phyloP scores from a whole-genome alignment of 192 early-diverging fungal genomes.

The Ambispora gerdemannii region DNA sequence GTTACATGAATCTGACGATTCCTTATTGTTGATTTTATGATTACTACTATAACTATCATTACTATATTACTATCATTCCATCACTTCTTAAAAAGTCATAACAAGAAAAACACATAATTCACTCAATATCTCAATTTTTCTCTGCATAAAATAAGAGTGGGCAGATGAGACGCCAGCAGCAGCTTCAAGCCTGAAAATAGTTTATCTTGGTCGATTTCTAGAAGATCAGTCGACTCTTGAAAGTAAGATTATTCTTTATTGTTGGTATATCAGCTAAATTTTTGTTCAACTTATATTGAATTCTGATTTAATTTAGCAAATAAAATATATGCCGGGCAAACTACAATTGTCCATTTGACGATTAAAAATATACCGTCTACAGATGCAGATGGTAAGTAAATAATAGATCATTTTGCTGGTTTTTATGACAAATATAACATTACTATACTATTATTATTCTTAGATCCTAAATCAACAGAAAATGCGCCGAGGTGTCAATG shows the following conservation, averaged over 20 bases:
- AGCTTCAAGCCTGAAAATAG: slow-evolving; percentile 42
- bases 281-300: not conserved
- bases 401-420: not conserved
- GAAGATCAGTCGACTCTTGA: slow-evolving; percentile 43
- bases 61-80: not conserved
- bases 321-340: slow-evolving; percentile 41
- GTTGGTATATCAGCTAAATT: not conserved
- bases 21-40: not conserved
- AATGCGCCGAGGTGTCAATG: slow-evolving; percentile 24
- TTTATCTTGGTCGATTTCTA: slow-evolving; percentile 47
- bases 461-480: slow-evolving; percentile 19
- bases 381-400: slow-evolving; percentile 23
- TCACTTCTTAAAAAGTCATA: not conserved
- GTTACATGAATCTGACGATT: not conserved
- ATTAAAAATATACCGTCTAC: slow-evolving; percentile 32
- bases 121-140: not conserved
- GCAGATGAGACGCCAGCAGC: slow-evolving; percentile 43
- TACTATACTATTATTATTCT: not conserved
- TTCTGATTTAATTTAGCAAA: slow-evolving; percentile 32
- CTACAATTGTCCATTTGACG: slow-evolving; percentile 46
- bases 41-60: not conserved
- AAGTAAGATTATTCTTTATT: slow-evolving; percentile 23
- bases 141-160: slow-evolving; percentile 34
- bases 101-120: too few relatives aligned
- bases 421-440: not conserved